phyloP scores from a whole-genome alignment of 2,329 filamentous ascomycete genomes.

The Colletotrichum cordylinicola region DNA sequence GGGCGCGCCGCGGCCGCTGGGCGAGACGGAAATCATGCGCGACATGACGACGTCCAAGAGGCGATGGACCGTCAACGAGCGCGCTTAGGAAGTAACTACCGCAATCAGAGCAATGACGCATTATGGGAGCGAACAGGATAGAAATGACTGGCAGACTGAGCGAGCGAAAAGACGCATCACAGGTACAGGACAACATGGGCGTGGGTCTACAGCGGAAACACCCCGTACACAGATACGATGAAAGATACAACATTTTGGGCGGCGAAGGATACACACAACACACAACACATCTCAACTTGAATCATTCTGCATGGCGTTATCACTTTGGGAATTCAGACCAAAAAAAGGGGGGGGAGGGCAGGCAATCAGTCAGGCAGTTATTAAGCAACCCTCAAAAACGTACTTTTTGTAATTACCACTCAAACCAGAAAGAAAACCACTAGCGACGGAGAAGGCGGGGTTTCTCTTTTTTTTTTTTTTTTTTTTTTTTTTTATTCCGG shows the following conservation, averaged over 20 bases:
- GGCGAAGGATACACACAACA: background rate
- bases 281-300: conserved; percentile 5
- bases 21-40: conserved; percentile 48
- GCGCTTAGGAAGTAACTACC: conserved; percentile 4
- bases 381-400: background rate
- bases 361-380: background rate
- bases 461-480: background rate
- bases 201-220: background rate
- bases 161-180: background rate
- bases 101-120: background rate
- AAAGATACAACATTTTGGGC: background rate
- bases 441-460: background rate
- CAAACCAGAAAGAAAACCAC: background rate
- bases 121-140: background rate
- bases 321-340: background rate
- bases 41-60: conserved; percentile 55
- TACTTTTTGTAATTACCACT: conserved; percentile 3
- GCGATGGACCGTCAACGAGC: conserved; percentile 63
- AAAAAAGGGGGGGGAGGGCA: background rate
- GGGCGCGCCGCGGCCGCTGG: conserved; percentile 48
- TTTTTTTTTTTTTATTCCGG: background rate
- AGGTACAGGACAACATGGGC: background rate
- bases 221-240: background rate
- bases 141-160: background rate
- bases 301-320: conserved; percentile 9